A percentile compares a stretch with the other conserved stretches of the same genome.
Evolutionary conservation across 2,329 filamentous ascomycete genomes (phyloP).

Genomic region (Neodidymelliopsis sp.): DNA sequence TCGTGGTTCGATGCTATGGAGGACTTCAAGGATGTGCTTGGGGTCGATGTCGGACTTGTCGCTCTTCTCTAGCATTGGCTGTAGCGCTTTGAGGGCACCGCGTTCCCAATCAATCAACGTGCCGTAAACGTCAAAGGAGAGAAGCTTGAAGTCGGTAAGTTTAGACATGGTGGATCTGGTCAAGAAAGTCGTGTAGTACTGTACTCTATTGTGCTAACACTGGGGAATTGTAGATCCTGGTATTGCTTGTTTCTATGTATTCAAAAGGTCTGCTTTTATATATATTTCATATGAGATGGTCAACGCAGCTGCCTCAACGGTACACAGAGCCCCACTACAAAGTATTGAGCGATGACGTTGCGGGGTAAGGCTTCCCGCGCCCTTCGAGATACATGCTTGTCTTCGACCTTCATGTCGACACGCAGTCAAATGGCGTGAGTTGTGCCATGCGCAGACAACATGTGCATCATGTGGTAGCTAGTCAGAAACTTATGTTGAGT

Average conservation of each 20-base stretch:
- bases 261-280: no score
- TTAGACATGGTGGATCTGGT: constrained; percentile 35
- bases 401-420: no score
- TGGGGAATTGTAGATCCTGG: no score
- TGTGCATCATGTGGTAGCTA: no score
- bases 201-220: no score
- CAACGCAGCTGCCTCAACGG: no score
- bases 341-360: constrained; percentile 14
- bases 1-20: constrained; percentile 56
- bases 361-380: constrained; percentile 21
- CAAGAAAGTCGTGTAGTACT: no score
- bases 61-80: constrained; percentile 55
- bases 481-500: no score
- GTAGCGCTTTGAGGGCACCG: constrained; percentile 66
- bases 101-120: constrained; percentile 81
- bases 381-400: constrained; percentile 21
- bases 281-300: no score
- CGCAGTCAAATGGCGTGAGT: no score
- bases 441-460: no score
- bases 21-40: constrained; percentile 47
- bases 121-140: constrained; percentile 82
- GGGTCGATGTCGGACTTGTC: constrained; percentile 31
- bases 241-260: constrained; percentile 7
- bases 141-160: constrained; percentile 56
- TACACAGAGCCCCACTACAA: constrained; percentile 22